Base-by-base conservation (phyloP, 106 monocot genomes). In the Agapanthus africanus region DNA sequence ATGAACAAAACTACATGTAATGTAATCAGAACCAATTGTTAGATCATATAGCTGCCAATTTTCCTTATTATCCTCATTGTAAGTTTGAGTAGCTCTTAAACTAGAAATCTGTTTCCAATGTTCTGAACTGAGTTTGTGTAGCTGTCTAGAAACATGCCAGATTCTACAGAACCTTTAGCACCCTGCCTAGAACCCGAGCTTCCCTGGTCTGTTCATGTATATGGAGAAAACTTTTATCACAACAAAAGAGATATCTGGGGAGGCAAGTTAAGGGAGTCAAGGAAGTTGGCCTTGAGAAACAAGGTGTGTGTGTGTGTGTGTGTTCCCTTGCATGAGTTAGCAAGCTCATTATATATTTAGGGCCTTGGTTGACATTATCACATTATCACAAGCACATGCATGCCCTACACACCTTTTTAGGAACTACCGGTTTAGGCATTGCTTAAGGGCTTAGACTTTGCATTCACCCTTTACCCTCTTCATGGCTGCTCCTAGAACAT, bases 151-250 rank as follows among this genome's bases (percentile, higher is more conserved):
- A 44, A 44, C 44, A 50, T 21, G 9, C 11, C 56, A n/a, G n/a
- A n/a, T n/a, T n/a, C n/a, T n/a, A n/a, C 4, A 61, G 60, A 27
- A 27, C 3, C 15, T 19, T 33, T 31, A 33, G 59, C n/a, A n/a
- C n/a, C 32, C 59, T 59, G 59, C 59, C 11, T 30, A 61, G 60
- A 32, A 61, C 34, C 60, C 18, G 60, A 61, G 35, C 60, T 18
- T 0, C 35, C 1, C 19, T 5, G 33, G 18, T 61, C 19, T 1
- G 8, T 56, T 56, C 28, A 56, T 56, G 56, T 28, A 28, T 10
- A 28, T 56, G 30, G 56, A 28, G 23, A 52, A 30, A 30, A 30
- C 28, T 51, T 56, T 56, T 26, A 56, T 56, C 11, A 5, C 56
- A 28, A 56, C 4, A 28, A 11, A 30, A 56, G 23, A 3, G 15